Base-by-base conservation (phyloP, 164 flowering plant species). In the Tinospora cordifolia region DNA sequence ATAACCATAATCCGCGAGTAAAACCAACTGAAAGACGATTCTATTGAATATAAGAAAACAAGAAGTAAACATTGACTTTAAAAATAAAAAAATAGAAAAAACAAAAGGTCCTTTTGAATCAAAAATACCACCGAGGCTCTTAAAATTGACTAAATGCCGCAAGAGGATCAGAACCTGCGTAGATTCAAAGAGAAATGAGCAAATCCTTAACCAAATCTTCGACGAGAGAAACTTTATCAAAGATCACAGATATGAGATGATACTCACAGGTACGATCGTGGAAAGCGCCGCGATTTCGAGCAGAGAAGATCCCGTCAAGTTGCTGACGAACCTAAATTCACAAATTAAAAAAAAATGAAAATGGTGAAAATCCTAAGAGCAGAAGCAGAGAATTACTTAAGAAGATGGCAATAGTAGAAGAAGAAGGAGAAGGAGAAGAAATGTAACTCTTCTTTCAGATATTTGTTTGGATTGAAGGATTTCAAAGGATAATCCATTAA, bases 271-370 rank as follows among this genome's bases (percentile, higher is more conserved):
- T 2, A 85, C 75, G 12, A 80, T 79, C 0, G 89, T 72, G 19
- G 86, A 75, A 19, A 89, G 85, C 8, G 85, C 79, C 41, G 75
- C 79, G 59, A 89, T 82, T 74, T 92, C 92, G 24, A 89, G 76
- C 87, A 87, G 83, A 10, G 98, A 90, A 58, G 96, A 87, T 80
- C 95, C 98, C 0, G 76, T 84, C 76, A 93, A 79, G 82, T 90
- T 93, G 88, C 95, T 89, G 8, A 90, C 95, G 65, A 92, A 93
- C 81, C 98, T 90, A 82, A 60, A 19, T 54, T 46, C 3, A 30
- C 3, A 30, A 30, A 30, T 36, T 40, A 25, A 39, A 65, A 38
- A 34, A 26, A 65, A 66, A 13, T 30, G 17, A 26, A 10, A 66
- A 27, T 39, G 47, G 11, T 40, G 8, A 54, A 19, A 54, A 19